Conservation (phyloP, 331 rosid genomes). For the Acacia pycnantha region DNA sequence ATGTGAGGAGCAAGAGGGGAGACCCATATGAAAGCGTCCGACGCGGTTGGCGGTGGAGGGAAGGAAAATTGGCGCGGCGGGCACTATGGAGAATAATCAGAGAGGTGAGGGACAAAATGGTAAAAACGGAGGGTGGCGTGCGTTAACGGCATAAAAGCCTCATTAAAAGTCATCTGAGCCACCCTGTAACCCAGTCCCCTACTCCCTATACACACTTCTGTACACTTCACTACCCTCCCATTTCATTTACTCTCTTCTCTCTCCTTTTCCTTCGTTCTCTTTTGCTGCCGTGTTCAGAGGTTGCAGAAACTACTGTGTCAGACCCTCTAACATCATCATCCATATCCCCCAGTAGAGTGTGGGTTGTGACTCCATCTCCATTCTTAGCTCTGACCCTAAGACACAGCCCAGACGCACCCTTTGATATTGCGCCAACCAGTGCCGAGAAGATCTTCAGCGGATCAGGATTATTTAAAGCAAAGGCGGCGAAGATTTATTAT, state of each 20-base stretch:
- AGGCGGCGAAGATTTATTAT: conserved; percentile 82
- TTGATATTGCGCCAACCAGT: conserved; percentile 66
- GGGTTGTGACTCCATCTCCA: not conserved
- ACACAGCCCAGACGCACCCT: not conserved
- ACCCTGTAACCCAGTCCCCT: conserved; percentile 75
- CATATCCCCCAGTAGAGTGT: not conserved
- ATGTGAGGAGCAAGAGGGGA: not conserved
- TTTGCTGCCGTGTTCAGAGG: conserved; percentile 26
- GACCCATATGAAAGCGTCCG: not conserved
- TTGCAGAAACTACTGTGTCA: conserved; percentile 46
- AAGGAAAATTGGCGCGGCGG: not conserved
- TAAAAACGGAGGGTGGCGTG: conserved; percentile 51
- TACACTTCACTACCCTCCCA: not conserved
- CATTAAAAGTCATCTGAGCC: conserved; percentile 48
- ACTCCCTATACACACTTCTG: conserved; percentile 39
- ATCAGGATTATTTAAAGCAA: conserved; percentile 55
- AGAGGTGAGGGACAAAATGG: conserved; percentile 42
- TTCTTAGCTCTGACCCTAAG: not conserved
- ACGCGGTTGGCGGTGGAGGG: not conserved
- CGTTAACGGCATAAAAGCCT: conserved; percentile 49
- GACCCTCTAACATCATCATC: conserved; percentile 26
- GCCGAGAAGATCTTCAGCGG: conserved; percentile 49
- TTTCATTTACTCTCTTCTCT: not conserved
- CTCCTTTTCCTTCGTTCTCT: not conserved
- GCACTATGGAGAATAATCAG: not conserved